Evolutionary conservation across 805 yeast species (phyloP), one percentile per base, ranked within the genome.

Genomic region (Dipodascopsis uninucleata): DNA sequence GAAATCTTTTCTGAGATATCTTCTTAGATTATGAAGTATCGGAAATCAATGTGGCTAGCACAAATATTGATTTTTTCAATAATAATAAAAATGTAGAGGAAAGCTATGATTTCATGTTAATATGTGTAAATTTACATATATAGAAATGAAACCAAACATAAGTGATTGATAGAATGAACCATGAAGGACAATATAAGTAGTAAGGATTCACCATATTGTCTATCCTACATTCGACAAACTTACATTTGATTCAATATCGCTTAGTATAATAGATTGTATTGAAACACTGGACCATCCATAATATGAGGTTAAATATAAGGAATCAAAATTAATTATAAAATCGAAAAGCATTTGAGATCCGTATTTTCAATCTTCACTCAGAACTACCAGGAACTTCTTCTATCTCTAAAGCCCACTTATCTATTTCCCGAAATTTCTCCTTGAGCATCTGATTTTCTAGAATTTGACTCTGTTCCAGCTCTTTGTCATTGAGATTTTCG

Each of bases 391-490:
- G 45, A 10, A 47, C 49, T 20, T 36, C 33, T 31, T 47, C 52
- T 12, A 47, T 42, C 8, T 39, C 49, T 33, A 47, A 31, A 20
- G 35, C 28, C 52, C 52, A 47, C 22, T 39, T 36, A 23, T 47
- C 52, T 10, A 47, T 42, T 24, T 43, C 48, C 7, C 32, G 16
- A 25, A 47, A 47, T 31, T 47, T 47, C 29, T 28, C 20, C 23
- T 42, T 28, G 24, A 47, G 8, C 25, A 32, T 35, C 31, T 36
- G 38, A 21, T 37, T 42, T 25, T 47, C 47, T 12, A 20, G 17
- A n/a, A n/a, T n/a, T n/a, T n/a, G n/a, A n/a, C n/a, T n/a, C 32
- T 34, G 39, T 4, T 45, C 39, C 18, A 43, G 20, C n/a, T 10
- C 45, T 14, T 33, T 39, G 12, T 42, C 36, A n/a, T 9, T 33